Conservation (phyloP, 306 rosid genomes). For the Acacia crassicarpa region DNA sequence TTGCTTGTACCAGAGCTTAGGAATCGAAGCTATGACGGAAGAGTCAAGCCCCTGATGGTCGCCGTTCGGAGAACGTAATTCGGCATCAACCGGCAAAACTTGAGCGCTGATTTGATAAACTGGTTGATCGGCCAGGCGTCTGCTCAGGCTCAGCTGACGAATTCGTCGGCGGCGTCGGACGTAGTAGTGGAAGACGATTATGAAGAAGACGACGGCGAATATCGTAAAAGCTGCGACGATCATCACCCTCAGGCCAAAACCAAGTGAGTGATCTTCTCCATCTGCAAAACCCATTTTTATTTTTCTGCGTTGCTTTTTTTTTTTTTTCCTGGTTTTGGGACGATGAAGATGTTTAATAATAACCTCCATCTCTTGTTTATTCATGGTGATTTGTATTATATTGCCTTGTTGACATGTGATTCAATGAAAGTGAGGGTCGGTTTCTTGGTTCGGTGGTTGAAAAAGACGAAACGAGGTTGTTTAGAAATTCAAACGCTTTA, state of each 20-base stretch:
- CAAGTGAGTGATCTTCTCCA: neutral
- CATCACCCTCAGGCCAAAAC: slow-evolving; percentile 12
- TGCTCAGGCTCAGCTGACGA: slow-evolving; percentile 19
- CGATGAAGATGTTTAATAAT: neutral
- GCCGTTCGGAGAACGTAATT: neutral
- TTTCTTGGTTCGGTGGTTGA: slow-evolving; percentile 6
- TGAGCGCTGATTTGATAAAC: slow-evolving; percentile 8
- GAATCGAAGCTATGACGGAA: slow-evolving; percentile 42
- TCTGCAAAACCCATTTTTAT: slow-evolving; percentile 26
- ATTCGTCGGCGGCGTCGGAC: neutral
- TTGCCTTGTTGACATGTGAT: neutral
- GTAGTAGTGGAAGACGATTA: slow-evolving; percentile 24
- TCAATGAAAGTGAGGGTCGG: slow-evolving; percentile 15
- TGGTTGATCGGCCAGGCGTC: slow-evolving; percentile 15
- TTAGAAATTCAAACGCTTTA: neutral
- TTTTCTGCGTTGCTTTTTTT: neutral
- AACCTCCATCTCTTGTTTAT: neutral
- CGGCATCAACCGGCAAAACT: slow-evolving; percentile 26
- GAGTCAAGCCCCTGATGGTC: slow-evolving; percentile 42
- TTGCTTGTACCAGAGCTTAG: slow-evolving; percentile 41
- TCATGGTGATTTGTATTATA: neutral
- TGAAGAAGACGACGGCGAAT: slow-evolving; percentile 7
- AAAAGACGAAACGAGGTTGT: neutral
- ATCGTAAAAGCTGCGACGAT: slow-evolving; percentile 32
- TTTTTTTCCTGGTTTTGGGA: neutral